These are phyloP conservation scores for Sphagnum tenellum DNA, from an alignment of 225 moss, liverwort and hornwort genomes.

Conservation along the genomic window DNA sequence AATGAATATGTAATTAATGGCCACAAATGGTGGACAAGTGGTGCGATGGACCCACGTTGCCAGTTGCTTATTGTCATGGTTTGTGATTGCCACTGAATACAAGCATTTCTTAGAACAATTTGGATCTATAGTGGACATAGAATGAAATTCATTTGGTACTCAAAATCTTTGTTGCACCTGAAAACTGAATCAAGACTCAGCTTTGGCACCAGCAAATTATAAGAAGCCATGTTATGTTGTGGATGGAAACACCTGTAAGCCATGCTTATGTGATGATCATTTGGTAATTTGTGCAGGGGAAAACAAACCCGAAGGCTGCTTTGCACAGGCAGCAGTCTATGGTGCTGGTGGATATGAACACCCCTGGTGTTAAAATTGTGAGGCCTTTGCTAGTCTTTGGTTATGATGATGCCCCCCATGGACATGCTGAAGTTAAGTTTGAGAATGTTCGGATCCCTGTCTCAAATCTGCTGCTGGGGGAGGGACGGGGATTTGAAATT, in stretches of 20 bases:
- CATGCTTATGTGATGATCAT: background rate
- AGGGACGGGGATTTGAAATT: slow-evolving; percentile 98
- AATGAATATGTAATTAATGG: slow-evolving; percentile 88
- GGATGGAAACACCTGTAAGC: background rate
- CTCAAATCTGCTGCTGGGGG: slow-evolving; percentile 70
- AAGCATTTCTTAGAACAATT: too few relatives aligned
- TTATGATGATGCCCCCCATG: slow-evolving; percentile 97
- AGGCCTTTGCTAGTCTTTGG: slow-evolving; percentile 83
- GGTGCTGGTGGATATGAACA: slow-evolving; percentile 73
- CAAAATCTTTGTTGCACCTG: too few relatives aligned
- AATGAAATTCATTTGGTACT: too few relatives aligned
- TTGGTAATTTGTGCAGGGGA: slow-evolving; percentile 48
- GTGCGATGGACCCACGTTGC: slow-evolving; percentile 99
- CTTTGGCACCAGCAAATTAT: too few relatives aligned
- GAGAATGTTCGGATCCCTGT: slow-evolving; percentile 82
- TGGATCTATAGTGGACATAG: too few relatives aligned
- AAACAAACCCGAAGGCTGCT: slow-evolving; percentile 59
- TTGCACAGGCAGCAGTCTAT: slow-evolving; percentile 91
- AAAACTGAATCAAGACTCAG: too few relatives aligned
- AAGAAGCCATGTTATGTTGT: background rate
- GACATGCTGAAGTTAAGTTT: slow-evolving; percentile 85
- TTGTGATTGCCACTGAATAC: slow-evolving; percentile 6
- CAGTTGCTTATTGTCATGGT: slow-evolving; percentile 98
- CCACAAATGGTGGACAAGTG: slow-evolving; percentile 99
- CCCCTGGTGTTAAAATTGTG: slow-evolving; percentile 74